Evolutionary conservation across 2,329 filamentous ascomycete genomes (phyloP).

Genomic region (Fusarium ramigenum): DNA sequence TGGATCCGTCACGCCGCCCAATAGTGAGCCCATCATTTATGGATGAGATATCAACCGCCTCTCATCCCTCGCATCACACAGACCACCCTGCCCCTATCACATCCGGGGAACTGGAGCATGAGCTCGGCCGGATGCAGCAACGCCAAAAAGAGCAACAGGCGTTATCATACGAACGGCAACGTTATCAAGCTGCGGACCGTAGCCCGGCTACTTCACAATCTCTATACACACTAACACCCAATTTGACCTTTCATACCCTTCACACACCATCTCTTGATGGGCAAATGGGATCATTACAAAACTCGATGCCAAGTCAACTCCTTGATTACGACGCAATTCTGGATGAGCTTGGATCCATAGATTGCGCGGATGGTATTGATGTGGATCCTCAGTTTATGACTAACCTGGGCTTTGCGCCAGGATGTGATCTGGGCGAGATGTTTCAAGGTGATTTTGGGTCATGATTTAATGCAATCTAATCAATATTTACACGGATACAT

Average conservation of each 20-base stretch:
- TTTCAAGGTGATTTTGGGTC: conserved; percentile 52
- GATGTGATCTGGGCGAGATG: conserved; percentile 67
- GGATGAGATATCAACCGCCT: conserved; percentile 44
- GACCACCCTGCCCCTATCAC: conserved; percentile 34
- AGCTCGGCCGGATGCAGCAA: conserved; percentile 38
- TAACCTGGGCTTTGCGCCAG: conserved; percentile 72
- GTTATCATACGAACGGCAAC: conserved; percentile 36
- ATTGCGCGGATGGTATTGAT: conserved; percentile 59
- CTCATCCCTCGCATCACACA: conserved; percentile 39
- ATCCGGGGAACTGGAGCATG: conserved; percentile 36
- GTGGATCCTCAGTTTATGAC: conserved; percentile 72
- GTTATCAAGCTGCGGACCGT: conserved; percentile 26
- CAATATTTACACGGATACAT: conserved; percentile 5
- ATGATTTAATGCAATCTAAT: conserved; percentile 36
- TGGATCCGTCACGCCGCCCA: conserved; percentile 29
- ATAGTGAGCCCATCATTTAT: conserved; percentile 33
- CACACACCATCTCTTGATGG: conserved; percentile 35
- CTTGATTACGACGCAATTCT: conserved; percentile 63
- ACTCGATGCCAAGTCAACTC: conserved; percentile 34
- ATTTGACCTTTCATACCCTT: conserved; percentile 39
- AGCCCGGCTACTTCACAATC: conserved; percentile 37
- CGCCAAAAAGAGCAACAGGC: conserved; percentile 33
- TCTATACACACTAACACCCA: conserved; percentile 38
- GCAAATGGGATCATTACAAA: conserved; percentile 33
- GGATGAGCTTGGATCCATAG: conserved; percentile 62